Evolutionary conservation across 805 yeast species (phyloP).

Genomic region (Candida dendrica): DNA sequence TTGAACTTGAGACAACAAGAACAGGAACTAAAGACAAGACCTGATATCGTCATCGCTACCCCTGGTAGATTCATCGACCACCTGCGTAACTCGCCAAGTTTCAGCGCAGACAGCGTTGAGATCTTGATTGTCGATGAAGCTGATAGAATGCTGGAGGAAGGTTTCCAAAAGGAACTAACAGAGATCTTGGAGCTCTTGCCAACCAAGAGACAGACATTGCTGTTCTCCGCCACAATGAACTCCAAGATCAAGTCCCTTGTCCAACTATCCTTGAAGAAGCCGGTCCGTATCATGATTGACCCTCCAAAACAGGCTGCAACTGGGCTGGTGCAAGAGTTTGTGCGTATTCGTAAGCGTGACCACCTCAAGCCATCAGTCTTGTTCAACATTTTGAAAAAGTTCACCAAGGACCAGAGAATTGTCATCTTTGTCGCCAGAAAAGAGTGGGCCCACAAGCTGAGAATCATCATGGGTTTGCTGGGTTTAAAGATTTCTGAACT

Average conservation of each 20-base stretch:
- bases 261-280: slow-evolving; percentile 95
- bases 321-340: slow-evolving; percentile 90
- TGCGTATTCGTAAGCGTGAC: slow-evolving; percentile 89
- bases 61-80: slow-evolving; percentile 97
- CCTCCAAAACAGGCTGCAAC: slow-evolving; percentile 93
- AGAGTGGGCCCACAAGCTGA: slow-evolving; percentile 79
- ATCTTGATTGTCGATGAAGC: slow-evolving; percentile 97
- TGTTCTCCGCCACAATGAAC: slow-evolving; percentile 99
- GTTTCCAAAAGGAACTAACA: slow-evolving; percentile 98
- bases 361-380: slow-evolving; percentile 76
- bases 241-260: slow-evolving; percentile 84
- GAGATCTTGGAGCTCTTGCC: slow-evolving; percentile 94
- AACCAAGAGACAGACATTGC: slow-evolving; percentile 89
- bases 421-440: slow-evolving; percentile 91
- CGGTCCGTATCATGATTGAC: slow-evolving; percentile 91
- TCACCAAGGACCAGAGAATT: slow-evolving; percentile 60
- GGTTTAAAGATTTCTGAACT: slow-evolving; percentile 92
- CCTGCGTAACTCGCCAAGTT: slow-evolving; percentile 90
- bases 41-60: slow-evolving; percentile 88
- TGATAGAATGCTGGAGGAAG: slow-evolving; percentile 93
- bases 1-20: slow-evolving; percentile 97
- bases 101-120: slow-evolving; percentile 88
- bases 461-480: slow-evolving; percentile 94
- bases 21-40: slow-evolving; percentile 89
- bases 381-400: slow-evolving; percentile 57